Percentiles rank a stretch among this genome's conserved stretches.
phyloP scores from a whole-genome alignment of 345 rosid species.

The Pistacia integerrima region DNA sequence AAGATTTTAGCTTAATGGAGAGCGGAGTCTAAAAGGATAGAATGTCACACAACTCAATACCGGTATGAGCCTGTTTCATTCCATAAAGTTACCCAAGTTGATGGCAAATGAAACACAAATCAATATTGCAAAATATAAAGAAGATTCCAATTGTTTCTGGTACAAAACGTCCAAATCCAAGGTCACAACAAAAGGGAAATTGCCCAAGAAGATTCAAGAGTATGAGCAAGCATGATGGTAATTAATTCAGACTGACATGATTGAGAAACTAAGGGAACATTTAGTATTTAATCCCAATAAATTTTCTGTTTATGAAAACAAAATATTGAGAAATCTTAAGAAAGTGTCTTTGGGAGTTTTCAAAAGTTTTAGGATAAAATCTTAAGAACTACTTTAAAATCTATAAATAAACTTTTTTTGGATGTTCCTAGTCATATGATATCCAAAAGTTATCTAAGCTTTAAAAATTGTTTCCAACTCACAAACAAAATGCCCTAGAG shows the following conservation, averaged over 20 bases:
- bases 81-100: neutral
- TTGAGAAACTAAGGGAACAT: neutral
- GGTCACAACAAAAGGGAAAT: neutral
- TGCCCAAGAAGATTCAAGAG: neutral
- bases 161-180: no score
- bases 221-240: neutral
- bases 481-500: neutral
- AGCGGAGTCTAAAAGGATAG: neutral
- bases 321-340: neutral
- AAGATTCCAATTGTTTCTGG: no score
- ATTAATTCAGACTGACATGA: neutral
- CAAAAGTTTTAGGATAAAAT: constrained; percentile 24
- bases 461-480: no score
- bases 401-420: no score
- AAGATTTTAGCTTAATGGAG: neutral
- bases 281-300: neutral
- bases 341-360: neutral
- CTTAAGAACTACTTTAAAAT: no score
- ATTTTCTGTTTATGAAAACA: neutral
- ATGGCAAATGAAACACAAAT: constrained; percentile 31
- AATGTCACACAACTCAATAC: neutral
- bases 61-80: neutral
- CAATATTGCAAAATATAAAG: neutral
- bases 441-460: no score
- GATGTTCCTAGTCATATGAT: no score